phyloP scores from a whole-genome alignment of 306 rosid species.

The Cotoneaster glaucophyllus region DNA sequence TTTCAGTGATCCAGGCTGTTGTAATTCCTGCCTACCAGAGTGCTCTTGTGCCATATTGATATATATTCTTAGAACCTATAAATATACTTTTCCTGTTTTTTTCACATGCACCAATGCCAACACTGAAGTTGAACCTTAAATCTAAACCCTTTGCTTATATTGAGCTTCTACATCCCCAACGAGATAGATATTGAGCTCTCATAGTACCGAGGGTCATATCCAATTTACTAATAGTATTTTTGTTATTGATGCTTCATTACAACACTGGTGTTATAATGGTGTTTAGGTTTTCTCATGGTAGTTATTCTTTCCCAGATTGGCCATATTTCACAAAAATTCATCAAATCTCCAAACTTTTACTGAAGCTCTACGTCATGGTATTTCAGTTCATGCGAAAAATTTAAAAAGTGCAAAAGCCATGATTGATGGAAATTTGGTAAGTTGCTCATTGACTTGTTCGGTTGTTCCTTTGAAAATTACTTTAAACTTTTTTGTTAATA shows the following conservation, averaged over 20 bases:
- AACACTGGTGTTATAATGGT: not conserved
- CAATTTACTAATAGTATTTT: not conserved
- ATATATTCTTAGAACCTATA: not conserved
- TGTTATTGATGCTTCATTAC: not conserved
- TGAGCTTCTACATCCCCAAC: not conserved
- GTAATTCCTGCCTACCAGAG: not conserved
- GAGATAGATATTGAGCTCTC: too few species aligned
- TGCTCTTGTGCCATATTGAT: not conserved
- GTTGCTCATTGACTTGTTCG: not conserved
- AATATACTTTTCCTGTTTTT: not conserved
- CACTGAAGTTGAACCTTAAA: not conserved
- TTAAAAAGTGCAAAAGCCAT: constrained; percentile 55
- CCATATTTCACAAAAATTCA: constrained; percentile 43
- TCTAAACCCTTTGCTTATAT: not conserved
- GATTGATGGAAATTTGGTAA: constrained; percentile 83
- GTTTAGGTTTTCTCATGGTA: constrained; percentile 3
- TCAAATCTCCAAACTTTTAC: constrained; percentile 51
- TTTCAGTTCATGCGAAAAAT: constrained; percentile 63
- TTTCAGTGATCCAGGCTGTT: not conserved
- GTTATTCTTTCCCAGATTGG: constrained; percentile 50
- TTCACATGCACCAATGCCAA: not conserved
- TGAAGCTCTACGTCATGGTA: constrained; percentile 55
- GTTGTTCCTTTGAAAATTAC: not conserved
- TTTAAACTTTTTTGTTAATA: too few species aligned
- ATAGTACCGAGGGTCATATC: not conserved